phyloP scores from a whole-genome alignment of 208 protist genomes.

The Lotmaria passim region DNA sequence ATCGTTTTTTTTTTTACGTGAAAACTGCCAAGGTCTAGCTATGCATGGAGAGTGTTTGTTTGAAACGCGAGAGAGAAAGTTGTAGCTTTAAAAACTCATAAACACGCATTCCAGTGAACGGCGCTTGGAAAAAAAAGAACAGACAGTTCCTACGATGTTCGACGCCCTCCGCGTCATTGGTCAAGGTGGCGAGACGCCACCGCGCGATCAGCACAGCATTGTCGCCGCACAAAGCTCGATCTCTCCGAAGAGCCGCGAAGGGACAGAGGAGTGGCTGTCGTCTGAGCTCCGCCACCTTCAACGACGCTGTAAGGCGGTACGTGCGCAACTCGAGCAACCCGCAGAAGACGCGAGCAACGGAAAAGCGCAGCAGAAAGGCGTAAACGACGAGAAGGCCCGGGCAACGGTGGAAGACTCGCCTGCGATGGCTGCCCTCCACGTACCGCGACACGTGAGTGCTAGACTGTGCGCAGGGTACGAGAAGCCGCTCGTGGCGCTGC shows the following conservation, averaged over 20 bases:
- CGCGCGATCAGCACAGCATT: not conserved
- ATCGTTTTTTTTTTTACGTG: no score
- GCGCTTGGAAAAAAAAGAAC: not conserved
- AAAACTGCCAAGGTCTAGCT: no score
- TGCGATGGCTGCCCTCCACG: no score
- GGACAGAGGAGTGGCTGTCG: slow-evolving; percentile 5
- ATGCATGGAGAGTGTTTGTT: no score
- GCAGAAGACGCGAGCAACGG: not conserved
- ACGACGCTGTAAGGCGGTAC: slow-evolving; percentile 7
- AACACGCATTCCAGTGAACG: not conserved
- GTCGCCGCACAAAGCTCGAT: not conserved
- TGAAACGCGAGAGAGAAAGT: no score
- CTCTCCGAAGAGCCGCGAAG: not conserved
- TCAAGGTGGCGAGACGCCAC: not conserved
- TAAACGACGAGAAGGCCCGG: not conserved
- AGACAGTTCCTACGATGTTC: slow-evolving; percentile 31
- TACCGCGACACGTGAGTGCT: not conserved
- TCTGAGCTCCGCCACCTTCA: slow-evolving; percentile 2
- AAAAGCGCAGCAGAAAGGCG: not conserved
- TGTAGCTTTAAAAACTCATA: not conserved
- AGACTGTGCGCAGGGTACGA: not conserved
- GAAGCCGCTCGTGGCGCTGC: not conserved
- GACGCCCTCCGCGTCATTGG: slow-evolving; percentile 39
- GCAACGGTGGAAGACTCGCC: no score
- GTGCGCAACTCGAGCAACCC: not conserved